phyloP scores from a whole-genome alignment of 805 yeast species.

The Jamesozyma spencerorum region DNA sequence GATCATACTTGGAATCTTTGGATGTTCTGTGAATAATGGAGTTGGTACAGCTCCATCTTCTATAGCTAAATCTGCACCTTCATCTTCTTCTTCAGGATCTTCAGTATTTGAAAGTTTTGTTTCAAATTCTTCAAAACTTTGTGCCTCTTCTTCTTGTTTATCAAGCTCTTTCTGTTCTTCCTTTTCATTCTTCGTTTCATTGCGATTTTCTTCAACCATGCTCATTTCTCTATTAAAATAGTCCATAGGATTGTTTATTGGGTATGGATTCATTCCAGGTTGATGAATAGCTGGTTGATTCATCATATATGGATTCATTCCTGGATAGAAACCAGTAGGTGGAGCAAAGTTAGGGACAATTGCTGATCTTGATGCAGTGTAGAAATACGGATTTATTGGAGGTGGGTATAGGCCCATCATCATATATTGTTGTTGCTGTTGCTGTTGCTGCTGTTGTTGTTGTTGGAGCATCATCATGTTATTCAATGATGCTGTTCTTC shows the following conservation, averaged over 20 bases:
- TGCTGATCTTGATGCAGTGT: not conserved
- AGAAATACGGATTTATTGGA: not conserved
- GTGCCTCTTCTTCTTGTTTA: slow-evolving; percentile 3
- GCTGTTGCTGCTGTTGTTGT: not conserved
- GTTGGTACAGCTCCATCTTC: slow-evolving; percentile 20
- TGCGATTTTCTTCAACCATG: slow-evolving; percentile 1
- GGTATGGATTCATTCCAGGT: not conserved
- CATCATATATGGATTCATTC: not conserved
- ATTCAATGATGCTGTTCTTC: not conserved
- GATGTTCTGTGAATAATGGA: slow-evolving; percentile 8
- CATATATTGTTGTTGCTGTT: not conserved
- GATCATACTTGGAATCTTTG: not conserved
- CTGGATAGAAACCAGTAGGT: not conserved
- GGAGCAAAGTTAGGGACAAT: not conserved
- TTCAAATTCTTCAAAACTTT: not conserved
- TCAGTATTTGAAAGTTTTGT: not conserved
- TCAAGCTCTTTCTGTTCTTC: slow-evolving; percentile 1
- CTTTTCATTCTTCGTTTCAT: slow-evolving; percentile 2
- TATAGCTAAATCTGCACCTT: slow-evolving; percentile 21
- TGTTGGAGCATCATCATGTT: not conserved
- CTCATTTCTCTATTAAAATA: not conserved
- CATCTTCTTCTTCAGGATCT: slow-evolving; percentile 11
- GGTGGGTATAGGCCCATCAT: not conserved
- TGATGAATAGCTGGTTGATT: not conserved
- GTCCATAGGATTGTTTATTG: not conserved